Evolutionary conservation across 2,329 filamentous ascomycete genomes (phyloP), one percentile per base, ranked within the genome.

Genomic region (Leptosphaerulina australis): DNA sequence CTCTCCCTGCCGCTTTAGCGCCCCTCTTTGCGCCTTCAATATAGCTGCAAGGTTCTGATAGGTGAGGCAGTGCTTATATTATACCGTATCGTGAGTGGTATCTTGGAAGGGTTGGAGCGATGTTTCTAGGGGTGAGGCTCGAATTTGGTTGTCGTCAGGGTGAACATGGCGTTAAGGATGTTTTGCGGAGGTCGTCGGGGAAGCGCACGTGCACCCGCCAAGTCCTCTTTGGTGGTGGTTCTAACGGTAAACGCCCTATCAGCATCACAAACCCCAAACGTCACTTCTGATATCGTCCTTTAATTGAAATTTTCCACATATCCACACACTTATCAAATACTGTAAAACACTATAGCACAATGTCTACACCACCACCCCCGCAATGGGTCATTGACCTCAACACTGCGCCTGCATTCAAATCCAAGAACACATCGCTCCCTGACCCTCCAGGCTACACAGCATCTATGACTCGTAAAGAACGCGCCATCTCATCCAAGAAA

Each of bases 381-480:
- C 79, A 82, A 80, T 99, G 94, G 94, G 90, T 93, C 25, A 75
- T 86, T 58, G 87, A 95, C 66, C 82, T 97, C 62, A 86, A 87
- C 68, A 83, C 83, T 34, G 83, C 90, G 24, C 85, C 90, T 18
- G 71, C 83, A 18, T 70, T 83, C 40, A 88, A 84, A 71, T 74
- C 85, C 41, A 91, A 90, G 75, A 80, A 82, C 52, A 69, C 78
- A 62, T 82, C 81, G 69, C 85, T 97, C 60, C 81, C 88, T 50
- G 92, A 99, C 72, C 94, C 94, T 39, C 90, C 90, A 44, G 93
- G 94, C 69, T 97, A 87, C 78, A 85, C 85, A 73, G 70, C 84
- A 6, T 57, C 68, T 20, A 55, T 58, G 46, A 77, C 73, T 66
- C 73, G 62, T 63, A 76, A 68, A 58, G 73, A 72, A 59, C 69